Evolutionary conservation across 441 rosid species (phyloP).

Genomic region (Theobroma grandiflorum): DNA sequence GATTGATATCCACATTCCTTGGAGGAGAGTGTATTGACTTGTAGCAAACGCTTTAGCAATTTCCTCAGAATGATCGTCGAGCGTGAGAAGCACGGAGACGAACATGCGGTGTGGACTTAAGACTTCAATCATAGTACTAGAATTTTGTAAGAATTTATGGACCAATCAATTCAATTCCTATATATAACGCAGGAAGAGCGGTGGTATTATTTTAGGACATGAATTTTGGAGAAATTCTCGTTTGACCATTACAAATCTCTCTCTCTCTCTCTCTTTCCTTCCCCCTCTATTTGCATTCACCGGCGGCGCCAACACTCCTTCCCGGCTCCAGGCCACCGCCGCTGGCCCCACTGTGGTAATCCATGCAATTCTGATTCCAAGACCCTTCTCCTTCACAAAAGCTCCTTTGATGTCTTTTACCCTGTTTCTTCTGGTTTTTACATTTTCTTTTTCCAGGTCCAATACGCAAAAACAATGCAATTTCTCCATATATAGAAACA

Average conservation of each 20-base stretch:
- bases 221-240: slow-evolving; percentile 47
- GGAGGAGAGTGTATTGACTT: background rate
- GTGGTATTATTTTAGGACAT: background rate
- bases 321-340: background rate
- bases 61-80: background rate
- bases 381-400: background rate
- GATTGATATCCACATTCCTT: background rate
- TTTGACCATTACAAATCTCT: slow-evolving; percentile 42
- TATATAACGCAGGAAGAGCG: slow-evolving; percentile 25
- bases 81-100: background rate
- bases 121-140: background rate
- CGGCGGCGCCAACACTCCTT: slow-evolving; percentile 40
- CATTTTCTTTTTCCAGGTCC: background rate
- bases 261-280: slow-evolving; percentile 14
- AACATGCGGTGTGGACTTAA: background rate
- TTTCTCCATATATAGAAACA: background rate
- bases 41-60: background rate
- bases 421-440: background rate
- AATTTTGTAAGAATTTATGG: background rate
- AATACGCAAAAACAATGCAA: background rate
- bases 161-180: slow-evolving; percentile 30
- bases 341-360: slow-evolving; percentile 15
- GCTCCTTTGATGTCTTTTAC: background rate
- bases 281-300: slow-evolving; percentile 37
- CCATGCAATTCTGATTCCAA: background rate